Evolutionary conservation across 2,329 filamentous ascomycete genomes (phyloP).

Genomic region (Venturiaceae sp.): DNA sequence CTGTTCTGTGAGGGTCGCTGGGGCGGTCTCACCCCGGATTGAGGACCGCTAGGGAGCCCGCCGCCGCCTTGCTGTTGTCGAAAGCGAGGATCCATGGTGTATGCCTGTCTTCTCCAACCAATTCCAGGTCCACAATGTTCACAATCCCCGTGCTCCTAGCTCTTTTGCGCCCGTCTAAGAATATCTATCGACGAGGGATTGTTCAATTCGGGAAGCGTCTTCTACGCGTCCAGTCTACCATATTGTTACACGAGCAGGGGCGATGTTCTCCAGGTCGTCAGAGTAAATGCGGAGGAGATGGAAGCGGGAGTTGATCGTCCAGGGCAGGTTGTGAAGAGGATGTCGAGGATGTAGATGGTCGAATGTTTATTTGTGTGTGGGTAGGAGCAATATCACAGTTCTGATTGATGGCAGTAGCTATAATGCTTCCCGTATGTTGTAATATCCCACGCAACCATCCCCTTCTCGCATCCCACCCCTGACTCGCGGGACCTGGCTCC

Average conservation of each 20-base stretch:
- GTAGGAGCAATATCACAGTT: background rate
- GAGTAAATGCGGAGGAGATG: background rate
- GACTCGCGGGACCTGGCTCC: background rate
- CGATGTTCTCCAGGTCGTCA: background rate
- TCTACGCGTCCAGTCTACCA: background rate
- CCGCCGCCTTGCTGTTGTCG: slow-evolving; percentile 8
- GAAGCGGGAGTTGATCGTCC: background rate
- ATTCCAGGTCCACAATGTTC: background rate
- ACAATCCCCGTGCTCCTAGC: background rate
- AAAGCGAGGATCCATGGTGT: slow-evolving; percentile 22
- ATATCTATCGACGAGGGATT: too few species aligned
- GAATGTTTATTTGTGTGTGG: background rate
- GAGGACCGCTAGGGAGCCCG: slow-evolving; percentile 6
- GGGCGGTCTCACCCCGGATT: slow-evolving; percentile 2
- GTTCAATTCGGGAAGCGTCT: background rate
- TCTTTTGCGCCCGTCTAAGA: background rate
- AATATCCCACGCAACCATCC: too few species aligned
- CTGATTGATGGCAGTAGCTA: background rate
- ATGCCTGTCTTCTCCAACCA: slow-evolving; percentile 3
- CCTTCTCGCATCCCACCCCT: background rate
- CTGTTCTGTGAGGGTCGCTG: slow-evolving; percentile 8
- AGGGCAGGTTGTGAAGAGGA: background rate
- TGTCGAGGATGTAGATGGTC: background rate
- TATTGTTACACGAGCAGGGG: background rate
- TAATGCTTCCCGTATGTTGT: background rate